Evolutionary conservation across 495 filamentous ascomycete genomes (phyloP), one percentile per base, ranked within the genome.

Genomic region (Neurospora hispaniola): DNA sequence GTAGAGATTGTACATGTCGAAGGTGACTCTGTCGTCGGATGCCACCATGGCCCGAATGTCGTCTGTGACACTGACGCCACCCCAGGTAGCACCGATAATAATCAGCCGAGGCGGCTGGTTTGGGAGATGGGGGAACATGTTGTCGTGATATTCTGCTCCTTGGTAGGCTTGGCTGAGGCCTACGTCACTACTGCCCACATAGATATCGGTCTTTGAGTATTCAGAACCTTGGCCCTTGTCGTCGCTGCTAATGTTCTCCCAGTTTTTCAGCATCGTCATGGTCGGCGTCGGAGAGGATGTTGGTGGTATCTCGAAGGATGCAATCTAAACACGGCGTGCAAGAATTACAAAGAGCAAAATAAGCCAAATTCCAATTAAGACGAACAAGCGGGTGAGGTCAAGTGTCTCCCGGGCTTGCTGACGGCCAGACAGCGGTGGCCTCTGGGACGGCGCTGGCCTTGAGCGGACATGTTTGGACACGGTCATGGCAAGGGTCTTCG

Each of bases 11-110:
- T 43, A 69, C 74, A 79, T 73, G 74, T 79, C 75, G 38, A 78
- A 73, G 5, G 31, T 41, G 18, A 79, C 70, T 9, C 31, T 43
- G 27, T 75, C 70, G 71, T 48, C n/a, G 68, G 42, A 70, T 41
- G n/a, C 70, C 59, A 74, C 70, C 48, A 79, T 74, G 54, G 71
- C 46, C 16, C 54, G 59, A 31, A 76, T 40, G 14, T 75, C 74
- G 20, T 71, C 42, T 11, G 76, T 79, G 5, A 77, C 75, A 11
- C 39, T 77, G 14, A 79, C 71, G 76, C 78, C 78, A 46, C 78
- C 78, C 75, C 74, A 79, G 43, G 78, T 75, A 4, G 78, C 78
- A 69, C 70, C 76, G 43, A 76, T 71, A 69, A 79, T 73, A 2
- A 75, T 44, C 23, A 79, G 74, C 3, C 70, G 76, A 6, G 76